phyloP scores from a whole-genome alignment of 208 protist species.

The Leishmania tarentolae region DNA sequence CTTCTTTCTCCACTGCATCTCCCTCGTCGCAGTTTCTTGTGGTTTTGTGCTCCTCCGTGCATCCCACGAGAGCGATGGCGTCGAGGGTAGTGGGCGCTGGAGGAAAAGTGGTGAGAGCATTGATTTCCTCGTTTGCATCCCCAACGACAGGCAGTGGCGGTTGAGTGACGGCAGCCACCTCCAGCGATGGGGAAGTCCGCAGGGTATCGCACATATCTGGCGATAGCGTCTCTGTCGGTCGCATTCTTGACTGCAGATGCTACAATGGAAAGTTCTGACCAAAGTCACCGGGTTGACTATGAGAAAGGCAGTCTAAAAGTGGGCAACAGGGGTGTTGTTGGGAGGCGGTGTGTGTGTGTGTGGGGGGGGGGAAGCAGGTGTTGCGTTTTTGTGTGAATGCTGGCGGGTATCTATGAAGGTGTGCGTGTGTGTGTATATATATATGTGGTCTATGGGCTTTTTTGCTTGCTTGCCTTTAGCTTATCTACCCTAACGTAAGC shows the following conservation, averaged over 20 bases:
- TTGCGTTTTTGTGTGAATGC: not conserved
- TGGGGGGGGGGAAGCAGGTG: not conserved
- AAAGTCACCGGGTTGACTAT: not conserved
- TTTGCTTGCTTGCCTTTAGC: not conserved
- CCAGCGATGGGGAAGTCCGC: not conserved
- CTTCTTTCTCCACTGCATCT: not conserved
- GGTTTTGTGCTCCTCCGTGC: not conserved
- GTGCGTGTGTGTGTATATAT: not conserved
- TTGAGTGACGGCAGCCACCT: not conserved
- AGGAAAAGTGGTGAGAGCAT: not conserved
- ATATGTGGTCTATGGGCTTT: not conserved
- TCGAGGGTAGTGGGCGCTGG: not conserved
- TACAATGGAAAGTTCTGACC: not conserved
- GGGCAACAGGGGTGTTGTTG: not conserved
- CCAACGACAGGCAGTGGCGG: not conserved
- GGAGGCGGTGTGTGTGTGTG: too few relatives aligned
- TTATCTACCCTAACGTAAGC: too few relatives aligned
- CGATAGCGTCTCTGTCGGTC: not conserved
- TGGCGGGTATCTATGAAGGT: conserved; percentile 1
- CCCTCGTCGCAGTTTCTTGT: not conserved
- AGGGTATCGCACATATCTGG: not conserved
- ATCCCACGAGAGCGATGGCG: not conserved
- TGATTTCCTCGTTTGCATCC: not conserved
- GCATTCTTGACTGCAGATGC: not conserved
- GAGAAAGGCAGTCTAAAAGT: not conserved